Conservation (phyloP, 495 filamentous ascomycete species). For the Aspergillus coremiiformis region DNA sequence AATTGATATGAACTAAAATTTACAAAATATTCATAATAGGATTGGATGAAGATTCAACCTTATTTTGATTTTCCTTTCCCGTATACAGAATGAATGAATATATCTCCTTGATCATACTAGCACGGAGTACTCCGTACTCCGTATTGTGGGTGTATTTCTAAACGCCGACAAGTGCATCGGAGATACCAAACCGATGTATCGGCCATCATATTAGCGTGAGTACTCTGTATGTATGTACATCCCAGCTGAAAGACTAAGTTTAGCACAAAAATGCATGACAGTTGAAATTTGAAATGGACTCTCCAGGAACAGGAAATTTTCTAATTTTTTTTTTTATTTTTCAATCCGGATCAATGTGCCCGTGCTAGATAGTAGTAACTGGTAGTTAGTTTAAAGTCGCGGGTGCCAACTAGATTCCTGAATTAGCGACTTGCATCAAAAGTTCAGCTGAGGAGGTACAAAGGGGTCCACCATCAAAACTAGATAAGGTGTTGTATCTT, state of each 20-base stretch:
- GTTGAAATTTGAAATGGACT: no score
- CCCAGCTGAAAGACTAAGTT: constrained; percentile 11
- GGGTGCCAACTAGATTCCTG: background rate
- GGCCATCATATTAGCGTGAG: no score
- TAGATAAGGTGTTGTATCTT: background rate
- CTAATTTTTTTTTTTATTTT: background rate
- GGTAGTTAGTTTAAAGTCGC: constrained; percentile 15
- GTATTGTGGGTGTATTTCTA: no score
- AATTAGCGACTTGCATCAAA: background rate
- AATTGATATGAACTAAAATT: no score
- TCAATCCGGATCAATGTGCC: no score
- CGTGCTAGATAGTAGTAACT: constrained; percentile 10
- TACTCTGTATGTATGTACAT: no score
- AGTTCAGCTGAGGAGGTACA: constrained; percentile 18
- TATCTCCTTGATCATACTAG: background rate
- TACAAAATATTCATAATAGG: no score
- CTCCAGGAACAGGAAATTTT: no score
- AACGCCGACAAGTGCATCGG: constrained; percentile 1
- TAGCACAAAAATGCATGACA: constrained; percentile 3
- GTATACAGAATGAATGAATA: no score
- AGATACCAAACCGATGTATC: constrained; percentile 7
- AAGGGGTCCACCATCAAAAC: background rate
- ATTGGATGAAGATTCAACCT: no score
- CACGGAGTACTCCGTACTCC: no score
- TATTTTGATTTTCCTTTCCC: no score